Percentiles rank a stretch among this genome's conserved stretches.
phyloP scores from a whole-genome alignment of 2,329 filamentous ascomycete species.

The Plectosphaerella plurivora region DNA sequence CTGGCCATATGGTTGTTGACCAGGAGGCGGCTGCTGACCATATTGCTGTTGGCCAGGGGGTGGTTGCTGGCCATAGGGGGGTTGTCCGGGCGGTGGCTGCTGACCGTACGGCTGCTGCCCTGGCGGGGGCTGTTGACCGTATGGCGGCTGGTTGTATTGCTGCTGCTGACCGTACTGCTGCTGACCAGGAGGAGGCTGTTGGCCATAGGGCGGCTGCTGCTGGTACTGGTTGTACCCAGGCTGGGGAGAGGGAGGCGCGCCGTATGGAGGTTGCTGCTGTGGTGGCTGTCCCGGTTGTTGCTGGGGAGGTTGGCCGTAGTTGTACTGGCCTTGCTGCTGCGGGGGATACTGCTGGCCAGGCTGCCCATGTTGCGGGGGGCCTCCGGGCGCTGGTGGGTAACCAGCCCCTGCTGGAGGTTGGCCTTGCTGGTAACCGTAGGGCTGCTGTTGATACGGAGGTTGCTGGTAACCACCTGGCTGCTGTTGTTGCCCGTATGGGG shows the following conservation, averaged over 20 bases:
- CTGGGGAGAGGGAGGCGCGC: conserved; percentile 3
- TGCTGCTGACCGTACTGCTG: background rate
- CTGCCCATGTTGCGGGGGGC: background rate
- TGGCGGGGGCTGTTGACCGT: background rate
- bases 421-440: background rate
- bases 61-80: conserved; percentile 4
- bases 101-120: background rate
- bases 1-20: background rate
- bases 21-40: background rate
- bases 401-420: background rate
- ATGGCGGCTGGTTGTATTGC: conserved; percentile 4
- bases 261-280: conserved; percentile 4
- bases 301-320: conserved; percentile 5
- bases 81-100: background rate
- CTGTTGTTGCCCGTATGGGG: background rate
- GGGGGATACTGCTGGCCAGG: background rate
- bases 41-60: background rate
- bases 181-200: background rate
- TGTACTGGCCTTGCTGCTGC: background rate
- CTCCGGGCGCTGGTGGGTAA: background rate
- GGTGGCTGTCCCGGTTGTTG: conserved; percentile 1
- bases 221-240: conserved; percentile 3
- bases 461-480: background rate
- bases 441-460: background rate
- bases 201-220: conserved; percentile 6